A percentile compares a stretch with the other conserved stretches of the same genome.
These are phyloP conservation scores for Holtermanniella nyarrowii DNA, from an alignment of 768 basidiomycete species.

Conservation along the genomic window DNA sequence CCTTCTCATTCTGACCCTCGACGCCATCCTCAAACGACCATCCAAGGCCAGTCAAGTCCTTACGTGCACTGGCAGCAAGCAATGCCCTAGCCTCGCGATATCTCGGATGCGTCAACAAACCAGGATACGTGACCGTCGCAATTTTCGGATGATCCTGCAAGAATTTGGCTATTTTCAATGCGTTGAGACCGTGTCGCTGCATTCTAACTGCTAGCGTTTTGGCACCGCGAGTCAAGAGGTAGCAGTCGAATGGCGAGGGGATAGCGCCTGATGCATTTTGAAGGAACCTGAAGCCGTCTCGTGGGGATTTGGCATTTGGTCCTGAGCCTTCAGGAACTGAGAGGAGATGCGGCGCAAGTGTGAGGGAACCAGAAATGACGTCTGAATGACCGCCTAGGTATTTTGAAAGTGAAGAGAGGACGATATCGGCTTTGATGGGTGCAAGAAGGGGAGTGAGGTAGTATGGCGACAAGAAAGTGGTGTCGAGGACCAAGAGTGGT, in stretches of 20 bases:
- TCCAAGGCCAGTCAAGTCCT: slow-evolving; percentile 49
- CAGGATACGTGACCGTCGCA: slow-evolving; percentile 78
- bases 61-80: slow-evolving; percentile 55
- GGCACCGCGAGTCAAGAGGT: slow-evolving; percentile 78
- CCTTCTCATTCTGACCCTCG: slow-evolving; percentile 2
- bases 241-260: slow-evolving; percentile 67
- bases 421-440: slow-evolving; percentile 62
- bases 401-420: slow-evolving; percentile 61
- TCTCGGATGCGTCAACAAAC: slow-evolving; percentile 57
- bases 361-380: slow-evolving; percentile 76
- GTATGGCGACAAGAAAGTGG: slow-evolving; percentile 88
- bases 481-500: slow-evolving; percentile 82
- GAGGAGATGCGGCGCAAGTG: slow-evolving; percentile 34
- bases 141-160: slow-evolving; percentile 53
- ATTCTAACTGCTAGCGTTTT: slow-evolving; percentile 87
- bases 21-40: slow-evolving; percentile 16
- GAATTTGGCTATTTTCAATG: slow-evolving; percentile 59
- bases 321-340: slow-evolving; percentile 45
- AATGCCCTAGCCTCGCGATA: slow-evolving; percentile 56
- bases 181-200: slow-evolving; percentile 75
- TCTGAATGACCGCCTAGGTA: slow-evolving; percentile 92
- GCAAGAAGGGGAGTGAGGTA: slow-evolving; percentile 71
- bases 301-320: slow-evolving; percentile 46
- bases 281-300: slow-evolving; percentile 58
- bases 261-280: slow-evolving; percentile 57